Conservation (phyloP, 2,329 filamentous ascomycete genomes). For the Nigrograna mackinnonii region DNA sequence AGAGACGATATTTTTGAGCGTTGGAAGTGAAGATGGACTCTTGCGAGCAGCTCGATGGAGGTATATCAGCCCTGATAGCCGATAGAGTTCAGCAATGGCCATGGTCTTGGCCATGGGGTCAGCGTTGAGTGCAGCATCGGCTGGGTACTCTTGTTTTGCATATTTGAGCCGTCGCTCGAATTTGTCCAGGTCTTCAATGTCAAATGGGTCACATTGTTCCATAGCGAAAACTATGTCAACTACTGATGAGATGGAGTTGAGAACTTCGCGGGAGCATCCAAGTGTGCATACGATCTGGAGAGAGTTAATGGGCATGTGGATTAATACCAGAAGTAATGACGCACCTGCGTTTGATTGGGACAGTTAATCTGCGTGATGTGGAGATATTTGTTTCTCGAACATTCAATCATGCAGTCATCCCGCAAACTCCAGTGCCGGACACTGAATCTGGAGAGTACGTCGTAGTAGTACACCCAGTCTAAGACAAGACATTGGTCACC, state of each 20-base stretch:
- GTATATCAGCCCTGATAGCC: slow-evolving; percentile 15
- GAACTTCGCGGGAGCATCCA: slow-evolving; percentile 14
- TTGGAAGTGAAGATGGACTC: not conserved
- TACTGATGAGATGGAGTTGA: slow-evolving; percentile 6
- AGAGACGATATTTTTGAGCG: slow-evolving; percentile 3
- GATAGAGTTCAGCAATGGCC: slow-evolving; percentile 13
- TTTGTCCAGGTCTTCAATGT: slow-evolving; percentile 9
- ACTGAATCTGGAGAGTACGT: slow-evolving; percentile 12
- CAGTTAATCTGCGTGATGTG: too few species aligned
- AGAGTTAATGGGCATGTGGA: slow-evolving; percentile 1
- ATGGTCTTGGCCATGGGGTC: not conserved
- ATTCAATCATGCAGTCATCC: not conserved
- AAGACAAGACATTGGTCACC: slow-evolving; percentile 11
- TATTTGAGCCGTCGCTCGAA: slow-evolving; percentile 14
- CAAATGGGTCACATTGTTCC: slow-evolving; percentile 1
- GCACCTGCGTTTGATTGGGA: too few species aligned
- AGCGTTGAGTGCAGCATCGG: not conserved
- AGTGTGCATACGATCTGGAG: slow-evolving; percentile 9
- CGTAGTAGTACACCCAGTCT: slow-evolving; percentile 15
- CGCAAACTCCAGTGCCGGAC: slow-evolving; percentile 7
- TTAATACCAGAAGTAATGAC: too few species aligned
- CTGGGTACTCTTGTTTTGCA: slow-evolving; percentile 8
- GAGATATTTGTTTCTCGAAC: slow-evolving; percentile 9
- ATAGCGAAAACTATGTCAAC: slow-evolving; percentile 5
- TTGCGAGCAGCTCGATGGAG: slow-evolving; percentile 10